Base-by-base conservation (phyloP, 2,329 filamentous ascomycete genomes). In the Triangularia verruculosa region DNA sequence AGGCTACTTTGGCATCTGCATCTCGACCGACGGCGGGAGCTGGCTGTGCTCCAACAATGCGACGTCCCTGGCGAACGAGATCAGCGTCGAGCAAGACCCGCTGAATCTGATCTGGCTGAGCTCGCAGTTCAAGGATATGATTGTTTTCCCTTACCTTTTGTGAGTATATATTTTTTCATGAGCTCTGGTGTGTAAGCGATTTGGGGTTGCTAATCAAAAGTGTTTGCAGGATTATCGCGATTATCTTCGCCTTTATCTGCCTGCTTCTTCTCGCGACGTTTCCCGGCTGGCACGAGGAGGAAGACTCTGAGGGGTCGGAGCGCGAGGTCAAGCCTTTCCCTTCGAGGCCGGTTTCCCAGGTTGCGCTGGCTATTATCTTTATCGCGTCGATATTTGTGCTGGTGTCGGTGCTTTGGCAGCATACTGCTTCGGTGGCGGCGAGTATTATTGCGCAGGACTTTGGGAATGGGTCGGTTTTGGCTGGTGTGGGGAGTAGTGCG, bases 21-120 rank as follows among this genome's bases (percentile, higher is more conserved):
- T 98, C 76, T 95, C 93, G 78, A 89, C 92, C 1, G 92, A 97
- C 74, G 91, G 90, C 64, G 94, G 94, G 69, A 88, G 89, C 22
- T 99, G 92, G 86, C 86, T 98, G 64, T 99, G 95, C 84, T 95
- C 91, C 76, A 96, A 97, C 83, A 99, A 99, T 77, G 95, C 95
- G 20, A 97, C 94, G 2, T 89, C 93, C 2, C 84, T 99, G 56
- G 94, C 95, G 39, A 90, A 95, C 76, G 89, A 97, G 78, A 86
- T 98, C 52, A 89, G 86, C 20, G 87, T 96, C 51, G 93, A 97
- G 73, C 91, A 97, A 77, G 95, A 99, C 79, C 95, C 95, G 43
- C 82, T 99, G 73, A 99, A 99, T 77, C 81, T 99, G 72, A 93
- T 99, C 72, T 99, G 94, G 95, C 86, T 99, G 61, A 94, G 95